Evolutionary conservation across 2,329 filamentous ascomycete species (phyloP), one percentile per base, ranked within the genome.

Genomic region (Pyrenochaeta sp.): DNA sequence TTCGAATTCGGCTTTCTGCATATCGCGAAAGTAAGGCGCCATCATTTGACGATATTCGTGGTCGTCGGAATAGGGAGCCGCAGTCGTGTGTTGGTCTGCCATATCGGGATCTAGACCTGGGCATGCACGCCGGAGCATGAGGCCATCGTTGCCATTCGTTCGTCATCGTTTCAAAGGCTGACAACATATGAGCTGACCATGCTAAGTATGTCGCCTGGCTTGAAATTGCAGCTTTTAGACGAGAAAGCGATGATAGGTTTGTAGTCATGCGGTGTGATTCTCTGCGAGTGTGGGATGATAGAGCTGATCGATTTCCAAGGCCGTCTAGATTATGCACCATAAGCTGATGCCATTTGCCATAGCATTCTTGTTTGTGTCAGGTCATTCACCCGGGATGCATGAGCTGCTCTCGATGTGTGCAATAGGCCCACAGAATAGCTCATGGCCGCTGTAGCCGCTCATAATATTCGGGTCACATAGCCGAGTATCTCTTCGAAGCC

Each of bases 111-210:
- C 54, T 50, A 30, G 50, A 47, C 44, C 44, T 37, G 45, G 19
- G 39, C 36, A 24, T 54, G 57, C 49, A 44, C 52, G 36, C 37
- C 40, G 7, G 40, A 50, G 25, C 39, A 50, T 56, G 32, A 37
- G 30, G 6, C 47, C 42, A 28, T 43, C 30, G 27, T 8, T 59
- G 51, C 55, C 13, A 62, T 66, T 50, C 47, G 58, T 56, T 58
- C 49, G 30, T 62, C 61, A 55, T 44, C 54, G 52, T 51, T 50
- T 42, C 40, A 3, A 24, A 48, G 27, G 46, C 60, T 62, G 55
- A 58, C 48, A 42, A 34, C 45, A 10, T 45, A 42, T 30, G 40
- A 53, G 54, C 52, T 64, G 51, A 59, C 44, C 32, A 45, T 53
- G 40, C 53, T 44, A 40, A 54, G 25, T 24, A 48, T 53, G 24